Conservation (phyloP, 306 rosid genomes). For the Purshia tridentata region DNA sequence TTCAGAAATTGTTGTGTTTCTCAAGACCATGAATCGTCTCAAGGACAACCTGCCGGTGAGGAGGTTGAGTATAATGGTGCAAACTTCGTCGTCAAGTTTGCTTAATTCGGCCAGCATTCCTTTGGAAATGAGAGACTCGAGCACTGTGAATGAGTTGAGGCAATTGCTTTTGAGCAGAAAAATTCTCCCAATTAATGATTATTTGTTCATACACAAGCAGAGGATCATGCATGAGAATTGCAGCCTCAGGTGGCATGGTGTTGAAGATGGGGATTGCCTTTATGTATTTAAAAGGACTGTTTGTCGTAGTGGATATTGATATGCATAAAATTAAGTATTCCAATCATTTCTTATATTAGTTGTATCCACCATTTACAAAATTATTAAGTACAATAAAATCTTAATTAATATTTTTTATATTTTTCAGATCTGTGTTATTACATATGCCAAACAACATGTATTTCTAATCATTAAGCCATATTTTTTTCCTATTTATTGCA, state of each 20-base stretch:
- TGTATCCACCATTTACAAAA: too few species aligned
- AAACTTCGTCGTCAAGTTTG: constrained; percentile 82
- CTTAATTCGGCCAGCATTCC: constrained; percentile 74
- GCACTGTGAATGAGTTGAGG: constrained; percentile 62
- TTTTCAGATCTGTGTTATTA: too few species aligned
- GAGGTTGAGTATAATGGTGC: constrained; percentile 52
- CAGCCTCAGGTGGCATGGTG: constrained; percentile 87
- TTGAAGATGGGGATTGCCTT: constrained; percentile 72
- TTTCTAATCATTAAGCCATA: too few species aligned
- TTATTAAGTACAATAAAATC: too few species aligned
- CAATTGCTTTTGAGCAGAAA: constrained; percentile 52
- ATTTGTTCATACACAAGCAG: constrained; percentile 82
- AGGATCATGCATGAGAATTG: constrained; percentile 78
- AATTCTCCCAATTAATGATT: constrained; percentile 62
- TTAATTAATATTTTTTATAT: too few species aligned
- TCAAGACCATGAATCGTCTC: constrained; percentile 41
- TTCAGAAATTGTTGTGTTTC: constrained; percentile 61
- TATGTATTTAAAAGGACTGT: constrained; percentile 75
- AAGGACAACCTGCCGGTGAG: constrained; percentile 51
- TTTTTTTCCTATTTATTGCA: too few species aligned
- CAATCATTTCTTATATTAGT: too few species aligned
- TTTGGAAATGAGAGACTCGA: constrained; percentile 57
- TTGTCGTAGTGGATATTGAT: constrained; percentile 35
- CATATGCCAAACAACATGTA: too few species aligned
- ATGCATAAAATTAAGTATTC: not conserved